Evolutionary conservation across 805 yeast species (phyloP).

Genomic region (Debaryomyces prosopidis): DNA sequence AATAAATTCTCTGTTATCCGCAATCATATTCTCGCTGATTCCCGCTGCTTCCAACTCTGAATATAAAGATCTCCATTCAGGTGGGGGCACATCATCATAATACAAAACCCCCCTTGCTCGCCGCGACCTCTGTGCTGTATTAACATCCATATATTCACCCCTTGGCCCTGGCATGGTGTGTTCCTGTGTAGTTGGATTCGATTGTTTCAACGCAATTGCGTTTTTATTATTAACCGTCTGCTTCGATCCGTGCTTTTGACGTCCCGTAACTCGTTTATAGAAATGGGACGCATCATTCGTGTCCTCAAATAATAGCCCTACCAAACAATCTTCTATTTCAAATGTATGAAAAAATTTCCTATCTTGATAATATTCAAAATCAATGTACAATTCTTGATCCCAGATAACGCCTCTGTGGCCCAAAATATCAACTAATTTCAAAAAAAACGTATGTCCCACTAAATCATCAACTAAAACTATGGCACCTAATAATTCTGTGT

Average conservation of each 20-base stretch:
- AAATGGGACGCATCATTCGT: constrained; percentile 85
- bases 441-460: constrained; percentile 90
- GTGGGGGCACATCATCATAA: constrained; percentile 79
- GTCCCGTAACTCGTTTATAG: constrained; percentile 68
- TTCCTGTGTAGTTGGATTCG: constrained; percentile 20
- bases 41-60: constrained; percentile 75
- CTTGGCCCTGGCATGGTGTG: constrained; percentile 54
- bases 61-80: constrained; percentile 79
- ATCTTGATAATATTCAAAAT: constrained; percentile 90
- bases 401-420: constrained; percentile 88
- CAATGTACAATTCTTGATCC: constrained; percentile 94
- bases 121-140: constrained; percentile 56
- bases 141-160: constrained; percentile 54
- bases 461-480: constrained; percentile 83
- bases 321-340: constrained; percentile 86
- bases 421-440: constrained; percentile 81
- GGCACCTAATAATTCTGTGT: constrained; percentile 90
- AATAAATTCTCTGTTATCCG: constrained; percentile 79
- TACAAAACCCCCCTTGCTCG: constrained; percentile 60
- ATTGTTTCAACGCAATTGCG: constrained; percentile 74
- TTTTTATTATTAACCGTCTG: constrained; percentile 83
- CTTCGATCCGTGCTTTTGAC: constrained; percentile 84
- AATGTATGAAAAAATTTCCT: constrained; percentile 93
- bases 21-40: constrained; percentile 84
- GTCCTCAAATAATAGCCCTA: constrained; percentile 88